Evolutionary conservation across 257 asterid species (phyloP), one percentile per base, ranked within the genome.

Genomic region (Solanum pimpinellifolium): DNA sequence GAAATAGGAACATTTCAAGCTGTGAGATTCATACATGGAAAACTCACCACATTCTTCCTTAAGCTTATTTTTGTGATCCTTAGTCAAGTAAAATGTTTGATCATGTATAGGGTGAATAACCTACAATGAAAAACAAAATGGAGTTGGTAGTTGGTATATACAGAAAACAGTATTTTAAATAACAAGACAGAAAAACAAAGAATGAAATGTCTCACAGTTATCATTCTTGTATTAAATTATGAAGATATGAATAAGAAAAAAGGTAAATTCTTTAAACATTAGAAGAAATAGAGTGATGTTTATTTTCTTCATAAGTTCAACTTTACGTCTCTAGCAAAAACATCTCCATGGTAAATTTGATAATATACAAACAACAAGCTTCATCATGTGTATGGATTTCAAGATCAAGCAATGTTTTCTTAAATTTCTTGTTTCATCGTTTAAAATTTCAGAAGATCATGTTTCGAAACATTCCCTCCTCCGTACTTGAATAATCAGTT

Each of bases 91-190:
- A 89, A 96, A 89, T 37, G 98, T 87, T 90, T 92, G 98, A 88
- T 95, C 99, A 74, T 96, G 98, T 82, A 94, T 94, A 25, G 98
- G 98, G 90, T 95, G 98, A 87, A 93, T 90, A 72, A 96, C 93
- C 99, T 95, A 84, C 27, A 35, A 13, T 33, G 85, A 9, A 49
- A 37, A n/a, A 16, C 33, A 33, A 9, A 83, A 23, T 10, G 31
- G 70, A 62, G 70, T 23, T 33, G 37, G 81, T 62, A 11, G 15
- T n/a, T 11, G 37, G 39, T 7, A 21, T 9, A 31, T 23, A 21
- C 46, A 66, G 68, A 86, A 78, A 9, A 31, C 68, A 5, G 3
- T n/a, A 16, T 73, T 73, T 42, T 20, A 73, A 73, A 29, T 41
- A 29, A 35, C 37, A 73, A 9, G 80, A 73, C 25, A 33, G 4